Base-by-base conservation (phyloP, 805 yeast species). In the Candida bentonensis region DNA sequence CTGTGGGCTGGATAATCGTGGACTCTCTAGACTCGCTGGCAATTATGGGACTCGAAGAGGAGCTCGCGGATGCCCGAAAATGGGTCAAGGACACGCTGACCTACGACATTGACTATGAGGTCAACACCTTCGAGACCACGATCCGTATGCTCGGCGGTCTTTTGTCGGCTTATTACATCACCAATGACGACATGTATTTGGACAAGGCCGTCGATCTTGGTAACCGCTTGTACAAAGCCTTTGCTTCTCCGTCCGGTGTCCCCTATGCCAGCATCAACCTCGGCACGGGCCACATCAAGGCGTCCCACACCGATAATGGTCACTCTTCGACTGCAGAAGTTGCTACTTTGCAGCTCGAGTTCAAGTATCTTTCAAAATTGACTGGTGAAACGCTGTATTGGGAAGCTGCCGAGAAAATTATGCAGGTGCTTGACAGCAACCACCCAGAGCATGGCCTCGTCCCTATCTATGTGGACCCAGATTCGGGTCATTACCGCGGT, bases 381-480 rank as follows among this genome's bases (percentile, higher is more conserved):
- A 71, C 79, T 1, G 65, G 66, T 3, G 65, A 73, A 41, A 55
- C 67, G 47, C 62, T 59, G 41, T 77, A 73, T 56, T 74, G 64
- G 54, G 72, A 73, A 47, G 45, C 47, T 2, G 87, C 73, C 3
- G 96, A 89, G 57, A 69, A 74, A 40, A 78, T 82, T 21, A 82
- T 84, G 78, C 60, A 72, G 48, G 72, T 78, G 0, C 62, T 89
- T 45, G 94, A 87, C 56, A 62, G 66, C 3, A 78, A 76, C 53
- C 69, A 73, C 40, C 79, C 83, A 4, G 53, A 59, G 43, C 86
- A 78, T 54, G 96, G 95, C 0, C 68, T 88, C 36, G 94, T 75
- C 2, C 95, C 96, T 2, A 84, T 86, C 40, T 82, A 68, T 55
- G 77, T 88, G 28, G 66, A 74, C 28, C 92, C 95, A 5, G 79